Percentiles rank a stretch among this genome's conserved stretches.
phyloP scores from a whole-genome alignment of 1,284 basidiomycete species.

The Apiotrichum brassicae region DNA sequence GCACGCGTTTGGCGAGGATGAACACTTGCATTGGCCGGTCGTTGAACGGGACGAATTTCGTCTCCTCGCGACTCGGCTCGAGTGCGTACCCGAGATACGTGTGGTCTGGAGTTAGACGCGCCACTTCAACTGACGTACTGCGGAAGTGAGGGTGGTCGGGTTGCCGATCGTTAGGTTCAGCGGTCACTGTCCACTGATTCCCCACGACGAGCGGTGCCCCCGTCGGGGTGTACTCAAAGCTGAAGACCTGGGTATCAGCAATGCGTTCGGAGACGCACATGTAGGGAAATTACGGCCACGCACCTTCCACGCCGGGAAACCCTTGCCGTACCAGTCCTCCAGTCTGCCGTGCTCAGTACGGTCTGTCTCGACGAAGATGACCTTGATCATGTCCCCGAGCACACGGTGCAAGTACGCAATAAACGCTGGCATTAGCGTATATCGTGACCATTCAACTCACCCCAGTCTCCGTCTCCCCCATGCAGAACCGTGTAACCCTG shows the following conservation, averaged over 20 bases:
- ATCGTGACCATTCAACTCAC: no score
- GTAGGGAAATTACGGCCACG: neutral
- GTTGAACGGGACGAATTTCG: constrained; percentile 6
- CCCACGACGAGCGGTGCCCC: constrained; percentile 14
- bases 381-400: constrained; percentile 19
- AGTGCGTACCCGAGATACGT: constrained; percentile 18
- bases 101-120: no score
- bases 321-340: constrained; percentile 8
- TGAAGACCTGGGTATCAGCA: constrained; percentile 16
- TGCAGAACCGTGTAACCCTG: no score
- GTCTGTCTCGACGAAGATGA: constrained; percentile 12
- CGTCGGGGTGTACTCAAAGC: constrained; percentile 21
- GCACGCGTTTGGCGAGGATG: constrained; percentile 20
- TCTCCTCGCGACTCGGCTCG: neutral
- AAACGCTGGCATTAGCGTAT: no score
- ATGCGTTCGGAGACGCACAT: no score
- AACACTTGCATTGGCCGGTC: constrained; percentile 20
- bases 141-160: constrained; percentile 3
- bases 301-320: constrained; percentile 30
- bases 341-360: constrained; percentile 1
- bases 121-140: no score
- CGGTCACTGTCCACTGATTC: constrained; percentile 13
- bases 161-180: constrained; percentile 4
- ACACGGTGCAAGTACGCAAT: constrained; percentile 23
- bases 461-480: no score